Evolutionary conservation across 768 basidiomycete genomes (phyloP).

Genomic region (Tulasnella sp.): DNA sequence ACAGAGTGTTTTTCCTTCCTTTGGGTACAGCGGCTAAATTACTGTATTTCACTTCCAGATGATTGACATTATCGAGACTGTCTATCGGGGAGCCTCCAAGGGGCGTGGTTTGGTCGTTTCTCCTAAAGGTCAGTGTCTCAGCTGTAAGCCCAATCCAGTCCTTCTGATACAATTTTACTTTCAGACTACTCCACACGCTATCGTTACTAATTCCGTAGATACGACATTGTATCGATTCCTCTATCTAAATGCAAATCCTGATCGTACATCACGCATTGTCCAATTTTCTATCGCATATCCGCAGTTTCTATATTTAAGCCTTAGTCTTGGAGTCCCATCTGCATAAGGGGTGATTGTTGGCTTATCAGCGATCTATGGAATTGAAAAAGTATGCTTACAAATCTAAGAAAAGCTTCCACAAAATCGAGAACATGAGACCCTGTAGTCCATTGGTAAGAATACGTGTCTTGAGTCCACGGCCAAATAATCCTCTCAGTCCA

Average conservation of each 20-base stretch:
- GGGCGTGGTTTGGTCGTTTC: conserved; percentile 96
- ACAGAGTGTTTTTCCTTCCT: conserved; percentile 17
- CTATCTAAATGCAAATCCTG: too few species aligned
- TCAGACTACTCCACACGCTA: conserved; percentile 73
- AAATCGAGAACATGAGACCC: conserved; percentile 76
- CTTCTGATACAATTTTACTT: neutral
- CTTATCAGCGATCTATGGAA: neutral
- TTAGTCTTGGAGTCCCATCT: conserved; percentile 8
- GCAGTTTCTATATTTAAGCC: neutral
- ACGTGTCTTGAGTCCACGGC: conserved; percentile 79
- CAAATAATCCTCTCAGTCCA: conserved; percentile 68
- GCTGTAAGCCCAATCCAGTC: conserved; percentile 7
- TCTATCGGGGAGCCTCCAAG: conserved; percentile 94
- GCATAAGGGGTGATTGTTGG: neutral
- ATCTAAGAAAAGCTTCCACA: conserved; percentile 88
- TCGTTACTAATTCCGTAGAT: too few species aligned
- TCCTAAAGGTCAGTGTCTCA: conserved; percentile 60
- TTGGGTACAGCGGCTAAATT: neutral
- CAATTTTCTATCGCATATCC: neutral
- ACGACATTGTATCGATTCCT: too few species aligned
- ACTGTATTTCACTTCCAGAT: conserved; percentile 35
- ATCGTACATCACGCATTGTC: neutral
- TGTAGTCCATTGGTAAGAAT: conserved; percentile 86
- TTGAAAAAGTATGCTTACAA: conserved; percentile 40
- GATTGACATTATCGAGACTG: conserved; percentile 96